phyloP scores from a whole-genome alignment of 768 basidiomycete genomes.

The Butyriboletus loyo region DNA sequence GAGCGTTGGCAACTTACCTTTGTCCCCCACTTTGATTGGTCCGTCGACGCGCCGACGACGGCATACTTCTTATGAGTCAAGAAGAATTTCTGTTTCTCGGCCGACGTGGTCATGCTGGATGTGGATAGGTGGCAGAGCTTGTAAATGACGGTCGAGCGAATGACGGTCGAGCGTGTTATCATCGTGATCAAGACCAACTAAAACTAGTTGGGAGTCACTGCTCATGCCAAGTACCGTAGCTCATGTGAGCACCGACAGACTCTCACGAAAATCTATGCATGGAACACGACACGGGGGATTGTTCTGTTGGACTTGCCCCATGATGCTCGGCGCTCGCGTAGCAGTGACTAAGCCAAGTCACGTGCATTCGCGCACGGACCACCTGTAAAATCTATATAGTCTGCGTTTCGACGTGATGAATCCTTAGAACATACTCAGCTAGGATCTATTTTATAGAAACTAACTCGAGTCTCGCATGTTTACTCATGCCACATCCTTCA shows the following conservation, averaged over 20 bases:
- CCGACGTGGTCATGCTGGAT: constrained; percentile 26
- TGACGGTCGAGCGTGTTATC: constrained; percentile 2
- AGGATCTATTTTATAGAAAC: constrained; percentile 80
- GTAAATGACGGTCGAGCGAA: constrained; percentile 1
- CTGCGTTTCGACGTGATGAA: constrained; percentile 8
- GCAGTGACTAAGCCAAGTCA: constrained; percentile 7
- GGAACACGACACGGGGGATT: not conserved
- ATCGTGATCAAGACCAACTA: not conserved
- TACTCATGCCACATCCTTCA: constrained; percentile 71
- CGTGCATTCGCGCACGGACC: constrained; percentile 36
- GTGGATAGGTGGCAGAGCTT: constrained; percentile 10
- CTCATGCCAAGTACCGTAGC: not conserved
- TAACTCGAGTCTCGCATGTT: constrained; percentile 79
- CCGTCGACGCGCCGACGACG: constrained; percentile 81
- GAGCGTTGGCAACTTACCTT: constrained; percentile 41
- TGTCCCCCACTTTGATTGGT: constrained; percentile 75
- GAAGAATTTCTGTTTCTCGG: constrained; percentile 53
- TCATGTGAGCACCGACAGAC: not conserved
- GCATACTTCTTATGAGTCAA: constrained; percentile 63
- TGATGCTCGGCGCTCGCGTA: no score
- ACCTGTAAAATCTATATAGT: constrained; percentile 34
- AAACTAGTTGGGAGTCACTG: not conserved
- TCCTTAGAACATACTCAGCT: constrained; percentile 74
- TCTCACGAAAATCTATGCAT: not conserved
- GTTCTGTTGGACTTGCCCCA: no score